phyloP scores from a whole-genome alignment of 2,329 filamentous ascomycete species.

The Didymella pinodella region DNA sequence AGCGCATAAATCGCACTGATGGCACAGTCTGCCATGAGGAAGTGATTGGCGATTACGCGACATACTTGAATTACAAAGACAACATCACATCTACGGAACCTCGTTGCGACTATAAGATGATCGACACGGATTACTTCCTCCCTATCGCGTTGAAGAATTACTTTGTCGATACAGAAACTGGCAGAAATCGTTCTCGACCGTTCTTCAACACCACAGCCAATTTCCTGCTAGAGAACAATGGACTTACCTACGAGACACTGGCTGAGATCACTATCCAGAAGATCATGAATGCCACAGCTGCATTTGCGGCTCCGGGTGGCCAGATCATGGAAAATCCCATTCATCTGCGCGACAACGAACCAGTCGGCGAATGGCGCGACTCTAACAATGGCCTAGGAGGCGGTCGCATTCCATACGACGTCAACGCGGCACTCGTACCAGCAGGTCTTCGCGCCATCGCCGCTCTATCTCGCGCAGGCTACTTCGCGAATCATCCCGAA shows the following conservation, averaged over 20 bases:
- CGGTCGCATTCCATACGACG: conserved; percentile 70
- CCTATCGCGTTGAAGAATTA: conserved; percentile 67
- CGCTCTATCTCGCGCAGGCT: conserved; percentile 58
- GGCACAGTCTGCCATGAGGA: conserved; percentile 71
- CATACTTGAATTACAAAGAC: conserved; percentile 64
- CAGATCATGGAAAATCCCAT: conserved; percentile 65
- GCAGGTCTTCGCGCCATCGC: conserved; percentile 68
- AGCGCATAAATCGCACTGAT: conserved; percentile 67
- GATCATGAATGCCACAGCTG: conserved; percentile 64
- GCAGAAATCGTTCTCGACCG: conserved; percentile 48
- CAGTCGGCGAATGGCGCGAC: conserved; percentile 71
- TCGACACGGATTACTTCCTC: conserved; percentile 70
- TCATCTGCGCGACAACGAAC: conserved; percentile 61
- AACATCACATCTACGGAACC: conserved; percentile 62
- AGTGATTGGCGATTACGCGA: conserved; percentile 71
- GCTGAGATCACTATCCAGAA: conserved; percentile 63
- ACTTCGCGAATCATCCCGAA: conserved; percentile 59
- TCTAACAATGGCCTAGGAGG: conserved; percentile 67
- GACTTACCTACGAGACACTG: conserved; percentile 63
- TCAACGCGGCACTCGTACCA: conserved; percentile 69
- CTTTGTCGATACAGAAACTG: conserved; percentile 59
- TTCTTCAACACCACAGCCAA: conserved; percentile 57
- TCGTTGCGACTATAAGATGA: conserved; percentile 66
- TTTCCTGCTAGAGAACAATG: conserved; percentile 60
- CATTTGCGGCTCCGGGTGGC: conserved; percentile 59